phyloP scores from a whole-genome alignment of 306 rosid species.

The Benincasa hispida region DNA sequence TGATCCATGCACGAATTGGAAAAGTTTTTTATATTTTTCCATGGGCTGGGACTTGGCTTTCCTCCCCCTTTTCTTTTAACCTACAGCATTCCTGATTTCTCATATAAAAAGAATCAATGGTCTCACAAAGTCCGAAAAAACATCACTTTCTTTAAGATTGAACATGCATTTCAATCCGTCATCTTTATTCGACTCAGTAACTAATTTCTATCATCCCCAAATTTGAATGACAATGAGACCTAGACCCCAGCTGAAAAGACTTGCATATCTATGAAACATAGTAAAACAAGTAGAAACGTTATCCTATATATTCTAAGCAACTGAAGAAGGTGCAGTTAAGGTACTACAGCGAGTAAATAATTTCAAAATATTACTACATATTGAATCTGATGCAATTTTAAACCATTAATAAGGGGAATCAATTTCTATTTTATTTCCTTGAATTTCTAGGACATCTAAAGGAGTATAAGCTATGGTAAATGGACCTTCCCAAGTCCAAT shows the following conservation, averaged over 20 bases:
- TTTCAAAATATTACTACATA: background rate
- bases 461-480: background rate
- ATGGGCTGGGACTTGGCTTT: background rate
- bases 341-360: background rate
- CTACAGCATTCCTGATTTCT: background rate
- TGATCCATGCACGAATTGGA: background rate
- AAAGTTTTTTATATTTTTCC: background rate
- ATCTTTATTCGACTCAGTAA: background rate
- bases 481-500: background rate
- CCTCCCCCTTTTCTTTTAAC: background rate
- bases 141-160: background rate
- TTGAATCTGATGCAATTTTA: background rate
- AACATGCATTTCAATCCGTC: background rate
- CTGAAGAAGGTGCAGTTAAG: background rate
- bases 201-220: background rate
- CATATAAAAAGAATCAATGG: background rate
- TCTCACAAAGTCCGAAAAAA: background rate
- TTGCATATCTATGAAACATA: background rate
- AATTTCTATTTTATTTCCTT: background rate
- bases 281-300: background rate
- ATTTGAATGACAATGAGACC: background rate
- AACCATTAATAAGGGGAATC: background rate
- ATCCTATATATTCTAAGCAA: background rate
- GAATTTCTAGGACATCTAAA: background rate
- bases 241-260: background rate